Conservation (phyloP, 306 rosid genomes). For the Quercus engelmannii region DNA sequence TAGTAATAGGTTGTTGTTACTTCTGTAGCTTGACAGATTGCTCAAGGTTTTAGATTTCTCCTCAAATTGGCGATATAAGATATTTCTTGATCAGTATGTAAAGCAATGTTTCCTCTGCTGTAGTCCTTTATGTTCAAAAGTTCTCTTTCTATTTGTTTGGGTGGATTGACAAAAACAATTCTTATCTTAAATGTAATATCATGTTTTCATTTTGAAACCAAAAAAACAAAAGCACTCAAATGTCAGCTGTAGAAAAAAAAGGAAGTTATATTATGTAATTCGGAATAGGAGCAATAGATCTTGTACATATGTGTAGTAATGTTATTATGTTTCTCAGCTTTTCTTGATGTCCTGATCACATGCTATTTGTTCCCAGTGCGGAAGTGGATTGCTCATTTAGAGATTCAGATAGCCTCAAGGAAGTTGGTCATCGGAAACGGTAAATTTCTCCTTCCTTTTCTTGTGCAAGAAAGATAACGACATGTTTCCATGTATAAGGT, state of each 20-base stretch:
- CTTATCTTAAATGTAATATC: not conserved
- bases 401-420: conserved; percentile 30
- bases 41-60: not conserved
- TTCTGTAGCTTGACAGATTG: not conserved
- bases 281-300: not conserved
- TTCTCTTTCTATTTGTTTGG: not conserved
- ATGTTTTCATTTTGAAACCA: not conserved
- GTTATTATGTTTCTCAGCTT: not conserved
- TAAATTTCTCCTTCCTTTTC: too few relatives aligned
- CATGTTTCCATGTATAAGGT: too few relatives aligned
- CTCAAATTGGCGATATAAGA: not conserved
- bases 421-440: too few relatives aligned
- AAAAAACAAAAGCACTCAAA: not conserved
- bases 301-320: not conserved
- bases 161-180: not conserved
- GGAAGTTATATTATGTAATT: not conserved
- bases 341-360: conserved; percentile 1
- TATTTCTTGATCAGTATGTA: not conserved
- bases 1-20: not conserved
- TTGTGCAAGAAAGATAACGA: too few relatives aligned
- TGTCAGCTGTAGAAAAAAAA: not conserved
- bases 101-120: not conserved
- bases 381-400: conserved; percentile 52
- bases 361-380: conserved; percentile 35
- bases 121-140: not conserved